Base-by-base conservation (phyloP, 805 yeast genomes). In the Maudiozyma barnettii region DNA sequence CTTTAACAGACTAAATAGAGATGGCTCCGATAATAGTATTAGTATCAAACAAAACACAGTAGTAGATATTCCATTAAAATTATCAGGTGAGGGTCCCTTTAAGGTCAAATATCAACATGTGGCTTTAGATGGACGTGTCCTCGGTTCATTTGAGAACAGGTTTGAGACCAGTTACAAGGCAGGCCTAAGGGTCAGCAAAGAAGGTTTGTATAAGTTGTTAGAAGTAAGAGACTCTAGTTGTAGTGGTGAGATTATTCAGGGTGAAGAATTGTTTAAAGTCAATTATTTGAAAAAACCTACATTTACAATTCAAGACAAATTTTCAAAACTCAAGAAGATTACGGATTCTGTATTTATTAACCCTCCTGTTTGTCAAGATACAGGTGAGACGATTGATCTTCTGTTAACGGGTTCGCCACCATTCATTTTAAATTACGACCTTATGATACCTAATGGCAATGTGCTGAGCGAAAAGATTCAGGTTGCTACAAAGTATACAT, bases 351-450 rank as follows among this genome's bases (percentile, higher is more conserved):
- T 61, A 3, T 72, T 65, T 47, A 48, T 54, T 2, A 69, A 72
- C 37, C 53, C 62, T 10, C 65, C 65, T 31, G 72, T 77, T 13
- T 78, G 83, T 53, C 77, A 75, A 53, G 70, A 68, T 38, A 68
- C 65, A 29, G 78, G 74, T 46, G 74, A 71, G 46, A 66, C 73
- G 1, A 59, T 78, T 30, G 82, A 76, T 46, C 51, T 84, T 31
- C 60, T 71, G 2, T 61, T 84, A 33, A 66, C 65, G 37, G 91
- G 88, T 1, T 64, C 75, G 5, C 71, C 81, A 1, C 90, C 91
- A 21, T 87, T 87, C 53, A 64, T 75, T n/a, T 67, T 89, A 22
- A 79, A 77, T 37, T 87, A 88, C 60, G 75, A 77, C n/a, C 64
- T 84, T 14, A 66, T 66, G 23, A 65, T 72, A 37, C 90, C 93